These are phyloP conservation scores for Penicillium parvum DNA, from an alignment of 495 filamentous ascomycete genomes.

Conservation along the genomic window DNA sequence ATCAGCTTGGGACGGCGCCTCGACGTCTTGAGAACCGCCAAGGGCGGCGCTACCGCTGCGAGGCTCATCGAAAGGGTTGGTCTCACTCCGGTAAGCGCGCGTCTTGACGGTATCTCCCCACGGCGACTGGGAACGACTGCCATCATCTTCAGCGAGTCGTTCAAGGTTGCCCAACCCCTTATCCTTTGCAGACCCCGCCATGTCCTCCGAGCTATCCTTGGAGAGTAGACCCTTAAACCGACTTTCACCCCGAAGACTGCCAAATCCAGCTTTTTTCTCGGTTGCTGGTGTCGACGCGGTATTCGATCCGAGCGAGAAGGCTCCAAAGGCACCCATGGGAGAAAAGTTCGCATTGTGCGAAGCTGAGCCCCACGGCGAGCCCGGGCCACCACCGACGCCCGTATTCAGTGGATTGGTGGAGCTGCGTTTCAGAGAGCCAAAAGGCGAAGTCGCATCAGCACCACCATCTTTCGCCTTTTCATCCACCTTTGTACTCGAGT, in stretches of 20 bases:
- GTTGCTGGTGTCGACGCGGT: constrained; percentile 46
- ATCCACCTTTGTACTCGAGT: constrained; percentile 36
- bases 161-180: constrained; percentile 50
- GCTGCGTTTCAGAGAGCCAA: constrained; percentile 64
- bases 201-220: constrained; percentile 69
- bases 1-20: constrained; percentile 50
- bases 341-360: constrained; percentile 57
- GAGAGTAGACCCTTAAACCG: constrained; percentile 79
- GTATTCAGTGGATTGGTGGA: constrained; percentile 58
- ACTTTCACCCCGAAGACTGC: constrained; percentile 68
- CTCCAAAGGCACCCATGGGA: constrained; percentile 83
- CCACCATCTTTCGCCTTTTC: constrained; percentile 43
- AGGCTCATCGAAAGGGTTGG: constrained; percentile 73
- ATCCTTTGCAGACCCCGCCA: constrained; percentile 47
- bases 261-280: constrained; percentile 68
- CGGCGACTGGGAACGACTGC: constrained; percentile 41
- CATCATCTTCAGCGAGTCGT: constrained; percentile 49
- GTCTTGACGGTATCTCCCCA: constrained; percentile 52
- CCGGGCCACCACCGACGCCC: constrained; percentile 47
- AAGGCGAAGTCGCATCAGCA: constrained; percentile 48
- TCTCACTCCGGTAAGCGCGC: constrained; percentile 61
- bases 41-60: constrained; percentile 74
- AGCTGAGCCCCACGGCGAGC: constrained; percentile 68
- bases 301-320: constrained; percentile 60
- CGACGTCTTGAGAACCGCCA: constrained; percentile 72